A percentile compares a stretch with the other conserved stretches of the same genome.
Evolutionary conservation across 2,329 filamentous ascomycete genomes (phyloP).

Genomic region (Sclerotinia spermophila): DNA sequence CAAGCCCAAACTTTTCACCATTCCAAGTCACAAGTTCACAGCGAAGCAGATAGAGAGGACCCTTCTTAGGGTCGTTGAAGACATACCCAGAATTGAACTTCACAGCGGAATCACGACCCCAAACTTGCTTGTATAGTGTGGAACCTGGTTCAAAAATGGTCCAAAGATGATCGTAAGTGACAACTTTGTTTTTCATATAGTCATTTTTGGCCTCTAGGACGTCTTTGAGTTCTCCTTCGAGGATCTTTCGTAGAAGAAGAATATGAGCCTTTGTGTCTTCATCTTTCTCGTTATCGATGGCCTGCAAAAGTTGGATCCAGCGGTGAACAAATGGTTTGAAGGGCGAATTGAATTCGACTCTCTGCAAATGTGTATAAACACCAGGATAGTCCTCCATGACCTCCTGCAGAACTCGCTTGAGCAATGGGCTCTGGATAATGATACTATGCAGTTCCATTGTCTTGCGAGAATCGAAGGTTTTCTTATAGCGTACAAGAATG

Average conservation of each 20-base stretch:
- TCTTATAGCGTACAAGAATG: conserved; percentile 55
- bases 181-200: conserved; percentile 50
- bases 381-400: conserved; percentile 29
- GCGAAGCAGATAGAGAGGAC: conserved; percentile 41
- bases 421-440: conserved; percentile 58
- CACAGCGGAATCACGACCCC: conserved; percentile 42
- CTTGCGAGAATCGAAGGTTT: conserved; percentile 56
- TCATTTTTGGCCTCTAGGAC: conserved; percentile 49
- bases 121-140: conserved; percentile 41
- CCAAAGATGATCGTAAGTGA: conserved; percentile 52
- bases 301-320: conserved; percentile 49
- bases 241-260: conserved; percentile 44
- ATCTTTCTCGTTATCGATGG: conserved; percentile 44
- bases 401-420: conserved; percentile 54
- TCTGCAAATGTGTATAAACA: conserved; percentile 55
- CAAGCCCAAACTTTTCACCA: conserved; percentile 46
- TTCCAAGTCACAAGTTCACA: conserved; percentile 48
- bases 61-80: conserved; percentile 36
- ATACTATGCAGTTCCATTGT: conserved; percentile 49
- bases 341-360: conserved; percentile 56
- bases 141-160: conserved; percentile 50
- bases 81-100: conserved; percentile 37
- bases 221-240: conserved; percentile 50
- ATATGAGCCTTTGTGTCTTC: conserved; percentile 46
- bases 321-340: conserved; percentile 65